Conservation (phyloP, 495 filamentous ascomycete genomes). For the Aspergillus incahuasiensis region DNA sequence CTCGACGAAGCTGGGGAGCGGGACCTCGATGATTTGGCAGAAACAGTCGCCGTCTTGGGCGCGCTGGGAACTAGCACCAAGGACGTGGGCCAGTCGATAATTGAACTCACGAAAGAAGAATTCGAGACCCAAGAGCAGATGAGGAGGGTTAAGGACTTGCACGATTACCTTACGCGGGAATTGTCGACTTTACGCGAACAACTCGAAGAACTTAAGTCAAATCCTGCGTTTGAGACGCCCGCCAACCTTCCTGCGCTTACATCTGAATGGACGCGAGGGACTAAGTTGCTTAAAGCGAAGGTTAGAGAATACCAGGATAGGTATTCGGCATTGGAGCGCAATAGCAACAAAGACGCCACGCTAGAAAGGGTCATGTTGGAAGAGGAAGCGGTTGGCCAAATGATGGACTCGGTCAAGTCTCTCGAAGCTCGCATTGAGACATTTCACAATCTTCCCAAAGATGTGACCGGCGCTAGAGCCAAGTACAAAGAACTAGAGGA, state of each 20-base stretch:
- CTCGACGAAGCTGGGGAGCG: slow-evolving; percentile 34
- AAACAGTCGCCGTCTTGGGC: slow-evolving; percentile 30
- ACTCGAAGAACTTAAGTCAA: slow-evolving; percentile 36
- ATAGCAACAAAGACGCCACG: slow-evolving; percentile 32
- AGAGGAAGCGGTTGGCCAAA: slow-evolving; percentile 34
- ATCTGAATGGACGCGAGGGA: slow-evolving; percentile 55
- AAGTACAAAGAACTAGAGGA: slow-evolving; percentile 60
- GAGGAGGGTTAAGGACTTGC: slow-evolving; percentile 54
- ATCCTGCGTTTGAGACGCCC: slow-evolving; percentile 46
- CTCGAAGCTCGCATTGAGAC: slow-evolving; percentile 52
- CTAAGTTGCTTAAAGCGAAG: slow-evolving; percentile 54
- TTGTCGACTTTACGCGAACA: slow-evolving; percentile 31
- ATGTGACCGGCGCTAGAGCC: slow-evolving; percentile 58
- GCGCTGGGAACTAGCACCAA: slow-evolving; percentile 28
- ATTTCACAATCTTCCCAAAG: slow-evolving; percentile 67
- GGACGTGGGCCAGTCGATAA: slow-evolving; percentile 38
- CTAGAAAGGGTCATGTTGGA: slow-evolving; percentile 49
- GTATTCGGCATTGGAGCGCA: slow-evolving; percentile 37
- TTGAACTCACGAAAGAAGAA: slow-evolving; percentile 41
- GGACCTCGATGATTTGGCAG: slow-evolving; percentile 38
- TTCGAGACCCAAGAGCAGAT: slow-evolving; percentile 37
- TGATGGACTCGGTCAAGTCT: slow-evolving; percentile 34
- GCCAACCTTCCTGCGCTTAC: slow-evolving; percentile 53
- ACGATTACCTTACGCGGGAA: slow-evolving; percentile 41
- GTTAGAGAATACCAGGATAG: slow-evolving; percentile 55